A percentile compares a stretch with the other conserved stretches of the same genome.
Evolutionary conservation across 305 asterid species (phyloP).

Genomic region (Fraxinus dipetala): DNA sequence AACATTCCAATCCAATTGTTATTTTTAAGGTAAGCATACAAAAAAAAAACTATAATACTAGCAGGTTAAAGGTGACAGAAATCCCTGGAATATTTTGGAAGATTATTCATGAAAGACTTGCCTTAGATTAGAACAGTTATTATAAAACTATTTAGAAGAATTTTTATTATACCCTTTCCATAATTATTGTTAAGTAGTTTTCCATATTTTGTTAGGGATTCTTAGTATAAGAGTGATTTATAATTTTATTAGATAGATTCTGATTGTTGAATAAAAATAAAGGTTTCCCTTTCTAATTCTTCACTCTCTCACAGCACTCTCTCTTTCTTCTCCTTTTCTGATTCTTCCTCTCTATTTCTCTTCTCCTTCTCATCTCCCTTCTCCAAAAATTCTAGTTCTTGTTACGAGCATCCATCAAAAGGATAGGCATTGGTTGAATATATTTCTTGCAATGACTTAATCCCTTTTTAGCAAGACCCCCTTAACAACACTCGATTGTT

Average conservation of each 20-base stretch:
- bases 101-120: neutral
- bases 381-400: neutral
- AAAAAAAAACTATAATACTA: neutral
- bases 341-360: neutral
- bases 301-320: neutral
- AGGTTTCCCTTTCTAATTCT: neutral
- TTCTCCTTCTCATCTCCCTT: neutral
- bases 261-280: neutral
- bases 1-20: constrained; percentile 6
- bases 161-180: neutral
- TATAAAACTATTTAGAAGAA: neutral
- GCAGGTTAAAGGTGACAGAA: neutral
- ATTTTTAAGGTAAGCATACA: constrained; percentile 15
- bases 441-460: neutral
- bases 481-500: neutral
- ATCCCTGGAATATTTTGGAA: neutral
- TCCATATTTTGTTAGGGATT: neutral
- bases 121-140: neutral
- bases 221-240: neutral
- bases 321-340: neutral
- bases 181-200: neutral
- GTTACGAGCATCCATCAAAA: neutral
- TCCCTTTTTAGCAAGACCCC: neutral
- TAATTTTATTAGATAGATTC: neutral
- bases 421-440: neutral